Conservation (phyloP, 305 asterid species). For the Plantago coronopus region DNA sequence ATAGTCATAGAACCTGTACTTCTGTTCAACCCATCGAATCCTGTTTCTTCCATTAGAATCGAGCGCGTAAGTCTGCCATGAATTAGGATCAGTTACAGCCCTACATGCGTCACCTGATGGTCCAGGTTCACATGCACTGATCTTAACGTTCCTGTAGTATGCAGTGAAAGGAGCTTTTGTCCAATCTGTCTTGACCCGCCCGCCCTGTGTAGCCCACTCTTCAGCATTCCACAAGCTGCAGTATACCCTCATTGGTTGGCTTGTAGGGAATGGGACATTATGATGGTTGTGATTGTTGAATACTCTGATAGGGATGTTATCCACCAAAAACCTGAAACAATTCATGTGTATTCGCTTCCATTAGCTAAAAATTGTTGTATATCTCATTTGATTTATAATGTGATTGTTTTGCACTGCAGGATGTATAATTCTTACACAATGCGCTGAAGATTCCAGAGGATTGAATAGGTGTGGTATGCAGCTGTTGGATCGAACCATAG, state of each 20-base stretch:
- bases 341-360: neutral
- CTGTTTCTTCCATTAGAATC: constrained; percentile 40
- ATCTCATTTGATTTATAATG: neutral
- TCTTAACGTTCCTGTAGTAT: constrained; percentile 26
- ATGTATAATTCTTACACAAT: constrained; percentile 27
- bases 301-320: constrained; percentile 43
- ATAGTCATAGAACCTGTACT: constrained; percentile 43
- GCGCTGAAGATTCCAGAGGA: constrained; percentile 40
- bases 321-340: constrained; percentile 38
- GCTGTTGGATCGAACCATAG: constrained; percentile 40
- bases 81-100: neutral
- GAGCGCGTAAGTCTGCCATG: constrained; percentile 23
- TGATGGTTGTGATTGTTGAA: constrained; percentile 30
- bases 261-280: constrained; percentile 33
- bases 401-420: too few relatives aligned
- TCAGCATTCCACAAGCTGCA: constrained; percentile 41
- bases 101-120: constrained; percentile 5
- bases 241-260: constrained; percentile 34
- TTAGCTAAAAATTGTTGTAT: neutral
- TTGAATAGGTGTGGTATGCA: constrained; percentile 35
- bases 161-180: constrained; percentile 35
- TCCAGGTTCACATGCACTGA: constrained; percentile 17
- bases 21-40: constrained; percentile 48
- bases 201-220: constrained; percentile 42
- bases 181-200: constrained; percentile 42